A percentile compares a stretch with the other conserved stretches of the same genome.
phyloP scores from a whole-genome alignment of 2,329 filamentous ascomycete species.

The Parastagonospora avenae region DNA sequence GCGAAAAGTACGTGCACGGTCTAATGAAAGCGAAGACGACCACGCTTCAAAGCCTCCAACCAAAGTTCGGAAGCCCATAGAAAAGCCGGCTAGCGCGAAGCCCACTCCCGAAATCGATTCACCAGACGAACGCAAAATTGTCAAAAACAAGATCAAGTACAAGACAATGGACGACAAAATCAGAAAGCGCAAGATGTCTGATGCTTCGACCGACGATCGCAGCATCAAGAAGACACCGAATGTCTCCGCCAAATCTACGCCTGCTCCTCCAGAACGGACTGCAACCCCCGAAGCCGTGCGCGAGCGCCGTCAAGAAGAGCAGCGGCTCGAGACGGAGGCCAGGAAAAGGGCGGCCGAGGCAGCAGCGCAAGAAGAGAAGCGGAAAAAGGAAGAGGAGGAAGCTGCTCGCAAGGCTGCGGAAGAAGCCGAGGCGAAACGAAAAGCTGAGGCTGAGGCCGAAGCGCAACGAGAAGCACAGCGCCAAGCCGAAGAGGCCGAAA shows the following conservation, averaged over 20 bases:
- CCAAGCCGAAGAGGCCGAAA: slow-evolving; percentile 39
- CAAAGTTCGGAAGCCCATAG: slow-evolving; percentile 35
- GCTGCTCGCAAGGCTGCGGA: slow-evolving; percentile 35
- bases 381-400: slow-evolving; percentile 35
- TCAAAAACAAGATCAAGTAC: slow-evolving; percentile 41
- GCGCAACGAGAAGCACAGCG: slow-evolving; percentile 32
- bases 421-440: slow-evolving; percentile 35
- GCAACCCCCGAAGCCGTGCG: slow-evolving; percentile 41
- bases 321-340: slow-evolving; percentile 33
- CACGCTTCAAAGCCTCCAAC: slow-evolving; percentile 26
- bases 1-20: slow-evolving; percentile 24
- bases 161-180: slow-evolving; percentile 40
- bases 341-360: slow-evolving; percentile 28
- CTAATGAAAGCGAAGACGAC: slow-evolving; percentile 40
- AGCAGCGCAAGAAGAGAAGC: slow-evolving; percentile 31
- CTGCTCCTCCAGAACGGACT: slow-evolving; percentile 40
- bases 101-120: slow-evolving; percentile 43
- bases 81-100: slow-evolving; percentile 32
- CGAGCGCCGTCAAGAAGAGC: slow-evolving; percentile 43
- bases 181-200: slow-evolving; percentile 37
- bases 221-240: slow-evolving; percentile 41
- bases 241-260: slow-evolving; percentile 42
- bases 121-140: slow-evolving; percentile 39
- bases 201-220: slow-evolving; percentile 37
- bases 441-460: slow-evolving; percentile 38